phyloP scores from a whole-genome alignment of 176 grass and related monocot species.

The Guadua angustifolia region DNA sequence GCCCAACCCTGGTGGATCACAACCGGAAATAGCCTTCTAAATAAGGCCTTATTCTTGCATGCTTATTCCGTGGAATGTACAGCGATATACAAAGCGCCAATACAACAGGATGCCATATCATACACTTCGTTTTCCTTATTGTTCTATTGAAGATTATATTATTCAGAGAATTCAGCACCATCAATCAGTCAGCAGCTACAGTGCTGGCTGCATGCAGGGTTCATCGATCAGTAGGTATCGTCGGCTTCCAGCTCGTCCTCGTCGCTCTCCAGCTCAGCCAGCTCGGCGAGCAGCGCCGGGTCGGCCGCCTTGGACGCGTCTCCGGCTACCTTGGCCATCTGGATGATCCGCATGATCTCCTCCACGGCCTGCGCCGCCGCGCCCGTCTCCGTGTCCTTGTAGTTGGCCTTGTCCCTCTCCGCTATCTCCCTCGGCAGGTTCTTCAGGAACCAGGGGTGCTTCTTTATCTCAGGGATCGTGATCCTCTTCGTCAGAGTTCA shows the following conservation, averaged over 20 bases:
- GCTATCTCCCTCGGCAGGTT: conserved; percentile 77
- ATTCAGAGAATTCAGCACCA: background rate
- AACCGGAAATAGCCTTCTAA: too few relatives aligned
- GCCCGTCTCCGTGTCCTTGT: conserved; percentile 35
- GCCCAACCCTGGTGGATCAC: too few relatives aligned
- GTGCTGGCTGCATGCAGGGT: background rate
- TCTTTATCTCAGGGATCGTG: conserved; percentile 92
- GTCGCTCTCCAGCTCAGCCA: conserved; percentile 58
- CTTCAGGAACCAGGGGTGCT: conserved; percentile 85
- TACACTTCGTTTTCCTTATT: conserved; percentile 1
- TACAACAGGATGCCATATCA: background rate
- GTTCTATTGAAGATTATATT: background rate
- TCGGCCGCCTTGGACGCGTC: conserved; percentile 46
- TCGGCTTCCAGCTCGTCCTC: conserved; percentile 52
- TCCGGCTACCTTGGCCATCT: conserved; percentile 68
- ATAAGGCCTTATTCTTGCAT: background rate
- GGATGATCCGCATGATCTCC: conserved; percentile 86
- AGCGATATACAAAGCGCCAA: background rate
- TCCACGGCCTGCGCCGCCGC: conserved; percentile 56
- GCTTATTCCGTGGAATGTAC: background rate
- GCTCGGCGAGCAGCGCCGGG: conserved; percentile 50
- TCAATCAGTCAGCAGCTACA: background rate
- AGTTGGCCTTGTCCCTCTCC: conserved; percentile 67
- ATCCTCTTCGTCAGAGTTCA: conserved; percentile 63
- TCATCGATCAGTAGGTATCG: conserved; percentile 44